Conservation (phyloP, 495 filamentous ascomycete species). For the Tuber melanosporum region DNA sequence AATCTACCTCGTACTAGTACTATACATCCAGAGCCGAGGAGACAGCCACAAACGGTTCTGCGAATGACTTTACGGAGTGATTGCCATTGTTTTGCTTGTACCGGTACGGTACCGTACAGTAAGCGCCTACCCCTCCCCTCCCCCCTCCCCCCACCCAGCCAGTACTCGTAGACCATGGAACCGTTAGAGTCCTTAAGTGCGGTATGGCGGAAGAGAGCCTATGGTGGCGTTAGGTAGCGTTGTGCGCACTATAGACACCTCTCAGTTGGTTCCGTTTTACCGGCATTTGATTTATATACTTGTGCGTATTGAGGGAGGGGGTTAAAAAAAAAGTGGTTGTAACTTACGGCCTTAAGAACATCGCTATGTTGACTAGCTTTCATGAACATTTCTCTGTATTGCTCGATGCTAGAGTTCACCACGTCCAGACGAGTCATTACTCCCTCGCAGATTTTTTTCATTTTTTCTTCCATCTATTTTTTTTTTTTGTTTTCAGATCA, state of each 20-base stretch:
- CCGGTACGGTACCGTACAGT: neutral
- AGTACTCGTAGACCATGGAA: neutral
- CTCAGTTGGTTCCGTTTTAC: neutral
- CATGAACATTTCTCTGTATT: slow-evolving; percentile 78
- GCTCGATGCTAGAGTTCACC: slow-evolving; percentile 68
- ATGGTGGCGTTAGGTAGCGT: neutral
- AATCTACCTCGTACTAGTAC: neutral
- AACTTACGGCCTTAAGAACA: slow-evolving; percentile 64
- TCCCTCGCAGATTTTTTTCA: slow-evolving; percentile 95
- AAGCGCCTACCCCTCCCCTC: neutral
- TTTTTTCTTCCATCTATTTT: slow-evolving; percentile 70
- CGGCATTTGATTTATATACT: neutral
- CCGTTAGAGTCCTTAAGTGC: neutral
- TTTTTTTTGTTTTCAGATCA: neutral
- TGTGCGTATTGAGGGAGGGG: neutral
- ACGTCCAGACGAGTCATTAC: slow-evolving; percentile 63
- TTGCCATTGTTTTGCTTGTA: neutral
- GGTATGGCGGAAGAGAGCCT: neutral
- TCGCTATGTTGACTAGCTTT: slow-evolving; percentile 66
- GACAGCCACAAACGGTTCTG: neutral
- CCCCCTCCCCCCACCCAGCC: neutral
- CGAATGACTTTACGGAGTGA: neutral
- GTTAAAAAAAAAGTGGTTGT: neutral
- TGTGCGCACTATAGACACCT: neutral
- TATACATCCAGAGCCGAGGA: neutral